Evolutionary conservation across 2,329 filamentous ascomycete genomes (phyloP), one percentile per base, ranked within the genome.

Genomic region (Chaetomium globosum): DNA sequence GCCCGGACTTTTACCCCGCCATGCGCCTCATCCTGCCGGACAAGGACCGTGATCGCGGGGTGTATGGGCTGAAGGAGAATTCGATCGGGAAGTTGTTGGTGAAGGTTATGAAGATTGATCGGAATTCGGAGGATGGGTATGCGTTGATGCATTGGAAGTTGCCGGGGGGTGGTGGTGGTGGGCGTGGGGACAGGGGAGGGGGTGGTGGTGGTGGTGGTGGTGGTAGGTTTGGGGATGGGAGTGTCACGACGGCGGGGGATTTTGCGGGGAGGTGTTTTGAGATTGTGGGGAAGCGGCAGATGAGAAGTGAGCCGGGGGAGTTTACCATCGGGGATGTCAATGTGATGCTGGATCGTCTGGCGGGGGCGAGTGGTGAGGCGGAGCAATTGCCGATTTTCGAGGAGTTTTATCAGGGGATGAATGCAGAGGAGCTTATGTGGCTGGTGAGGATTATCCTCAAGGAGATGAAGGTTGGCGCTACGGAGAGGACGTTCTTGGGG

Each of bases 61-160:
- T 97, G 81, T 99, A 98, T 73, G 92, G 94, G 0, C 81, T 99
- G 49, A 98, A 98, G 75, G 95, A 99, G 80, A 93, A 90, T 75
- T 86, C 89, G 5, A 93, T 99, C 66, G 94, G 89, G 10, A 97
- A 93, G 74, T 80, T 98, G 23, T 81, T 98, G n/a, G 91, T 97
- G 65, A 94, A 93, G 74, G 84, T 97, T 48, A 89, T 97, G 82
- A 94, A 93, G 74, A 96, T 99, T 72, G 89, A 93, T 79, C 91
- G 89, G 72, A 89, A 93, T 72, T 96, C 92, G 0, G 92, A 96
- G 68, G 94, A 98, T 79, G 94, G 89, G 0, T 89, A 89, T 74
- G 92, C 86, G 69, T 82, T 99, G 28, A 77, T 96, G 62, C 92
- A 97, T 69, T 99, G 95, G 95, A 98, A 96, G 77, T 80, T 96